phyloP scores from a whole-genome alignment of 2,329 filamentous ascomycete genomes.

The Sporothrix schenckii region DNA sequence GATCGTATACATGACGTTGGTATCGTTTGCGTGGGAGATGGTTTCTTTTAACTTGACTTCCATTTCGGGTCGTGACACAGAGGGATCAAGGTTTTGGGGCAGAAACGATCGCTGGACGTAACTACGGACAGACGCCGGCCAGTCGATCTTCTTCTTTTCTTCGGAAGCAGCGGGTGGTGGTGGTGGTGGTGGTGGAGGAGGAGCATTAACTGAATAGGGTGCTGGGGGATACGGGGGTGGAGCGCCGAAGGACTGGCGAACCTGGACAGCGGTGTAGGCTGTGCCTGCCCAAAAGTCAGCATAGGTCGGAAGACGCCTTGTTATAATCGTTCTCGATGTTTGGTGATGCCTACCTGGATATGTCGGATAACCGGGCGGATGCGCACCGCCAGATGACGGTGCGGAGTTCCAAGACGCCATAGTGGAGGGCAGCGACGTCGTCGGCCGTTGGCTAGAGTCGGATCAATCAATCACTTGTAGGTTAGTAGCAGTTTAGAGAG shows the following conservation, averaged over 20 bases:
- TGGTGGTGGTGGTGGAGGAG: slow-evolving; percentile 36
- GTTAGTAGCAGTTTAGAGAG: slow-evolving; percentile 38
- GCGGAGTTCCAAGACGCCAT: slow-evolving; percentile 36
- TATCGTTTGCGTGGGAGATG: slow-evolving; percentile 80
- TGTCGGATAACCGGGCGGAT: slow-evolving; percentile 37
- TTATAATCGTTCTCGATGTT: background rate
- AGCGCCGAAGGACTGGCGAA: slow-evolving; percentile 46
- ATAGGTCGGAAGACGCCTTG: background rate
- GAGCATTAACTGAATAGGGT: slow-evolving; percentile 34
- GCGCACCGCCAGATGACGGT: slow-evolving; percentile 36
- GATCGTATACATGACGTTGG: slow-evolving; percentile 68
- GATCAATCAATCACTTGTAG: slow-evolving; percentile 27
- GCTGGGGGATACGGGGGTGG: slow-evolving; percentile 40
- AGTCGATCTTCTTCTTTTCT: slow-evolving; percentile 66
- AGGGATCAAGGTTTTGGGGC: slow-evolving; percentile 66
- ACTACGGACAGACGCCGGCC: slow-evolving; percentile 77
- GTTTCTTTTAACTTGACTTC: slow-evolving; percentile 81
- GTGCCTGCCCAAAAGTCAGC: slow-evolving; percentile 39
- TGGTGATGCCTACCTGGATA: slow-evolving; percentile 33
- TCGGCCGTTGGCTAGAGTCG: background rate
- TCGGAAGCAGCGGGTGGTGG: slow-evolving; percentile 31
- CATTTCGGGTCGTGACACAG: slow-evolving; percentile 70
- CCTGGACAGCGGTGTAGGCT: slow-evolving; percentile 51
- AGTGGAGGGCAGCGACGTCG: slow-evolving; percentile 3
- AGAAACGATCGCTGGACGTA: slow-evolving; percentile 92